Evolutionary conservation across 2,329 filamentous ascomycete species (phyloP), one percentile per base, ranked within the genome.

Genomic region (Beauveria rudraprayagi): DNA sequence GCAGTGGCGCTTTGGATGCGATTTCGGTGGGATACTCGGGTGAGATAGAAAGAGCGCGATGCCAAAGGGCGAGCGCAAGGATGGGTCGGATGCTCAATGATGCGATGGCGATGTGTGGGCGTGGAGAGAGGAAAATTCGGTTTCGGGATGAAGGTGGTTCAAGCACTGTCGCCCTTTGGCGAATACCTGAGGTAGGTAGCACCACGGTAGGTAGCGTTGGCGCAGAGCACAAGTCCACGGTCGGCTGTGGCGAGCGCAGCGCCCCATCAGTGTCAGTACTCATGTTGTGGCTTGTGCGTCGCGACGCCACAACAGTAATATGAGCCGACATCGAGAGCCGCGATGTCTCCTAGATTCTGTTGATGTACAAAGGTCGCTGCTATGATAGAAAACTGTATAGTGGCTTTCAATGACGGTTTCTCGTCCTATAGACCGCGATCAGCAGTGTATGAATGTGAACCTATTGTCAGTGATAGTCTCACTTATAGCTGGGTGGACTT

Each of bases 111-210:
- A 54, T 53, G 57, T 22, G 57, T 51, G 48, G 41, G 28, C 57
- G 57, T 54, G 48, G 48, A 54, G 57, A 41, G 41, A 47, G 48
- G 40, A 46, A 60, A 54, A 41, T 19, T 51, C 26, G 48, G 57
- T 47, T 54, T 60, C 19, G 57, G 57, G 50, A 28, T 53, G 57
- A 60, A 37, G 40, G 16, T 50, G 19, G 40, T 52, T 37, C 37
- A 53, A 53, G 57, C 40, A 47, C 48, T 41, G 50, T 60, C 57
- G 41, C 57, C 57, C 57, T 60, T 47, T 60, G 41, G n/a, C 34
- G 14, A 37, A 37, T 37, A 37, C 34, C 14, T 37, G 2, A 37
- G 34, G 34, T 37, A 37, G 1, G 11, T 37, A 37, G 34, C 34
- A 37, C 34, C 34, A 37, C 30, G 8, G 28, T 28, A 28, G 28